These are phyloP conservation scores for Lentinula detonsa DNA, from an alignment of 768 basidiomycete species.

Conservation along the genomic window DNA sequence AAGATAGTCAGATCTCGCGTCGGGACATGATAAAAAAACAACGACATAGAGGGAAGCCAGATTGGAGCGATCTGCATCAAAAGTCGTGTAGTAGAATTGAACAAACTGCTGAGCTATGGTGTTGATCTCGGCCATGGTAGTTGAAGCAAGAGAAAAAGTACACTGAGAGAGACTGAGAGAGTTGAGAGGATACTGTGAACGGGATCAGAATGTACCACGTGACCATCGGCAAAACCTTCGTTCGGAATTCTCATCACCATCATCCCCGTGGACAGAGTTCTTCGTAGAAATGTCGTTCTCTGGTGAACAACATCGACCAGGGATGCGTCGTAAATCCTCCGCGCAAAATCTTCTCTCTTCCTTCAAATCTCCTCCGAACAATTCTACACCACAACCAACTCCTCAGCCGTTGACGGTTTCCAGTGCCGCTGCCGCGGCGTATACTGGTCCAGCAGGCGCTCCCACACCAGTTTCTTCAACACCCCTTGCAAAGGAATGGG, in stretches of 20 bases:
- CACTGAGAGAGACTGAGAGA: no score
- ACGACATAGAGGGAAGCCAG: slow-evolving; percentile 76
- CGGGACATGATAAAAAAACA: slow-evolving; percentile 16
- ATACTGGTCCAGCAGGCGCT: slow-evolving; percentile 27
- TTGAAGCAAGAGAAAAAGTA: slow-evolving; percentile 12
- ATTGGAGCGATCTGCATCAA: slow-evolving; percentile 54
- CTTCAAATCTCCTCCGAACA: slow-evolving; percentile 45
- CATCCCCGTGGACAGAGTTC: neutral
- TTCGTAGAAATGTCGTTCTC: neutral
- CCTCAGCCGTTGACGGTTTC: slow-evolving; percentile 24
- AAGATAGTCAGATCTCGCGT: slow-evolving; percentile 21
- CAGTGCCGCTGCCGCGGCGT: slow-evolving; percentile 30
- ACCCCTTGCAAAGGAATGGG: slow-evolving; percentile 56
- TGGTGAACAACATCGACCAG: slow-evolving; percentile 35
- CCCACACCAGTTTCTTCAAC: slow-evolving; percentile 37
- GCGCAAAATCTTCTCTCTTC: slow-evolving; percentile 78
- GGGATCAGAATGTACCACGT: neutral
- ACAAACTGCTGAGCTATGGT: slow-evolving; percentile 73
- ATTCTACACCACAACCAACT: slow-evolving; percentile 26
- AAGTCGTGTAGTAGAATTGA: slow-evolving; percentile 77
- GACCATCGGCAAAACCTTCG: neutral
- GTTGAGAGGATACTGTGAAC: slow-evolving; percentile 7
- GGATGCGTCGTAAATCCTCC: slow-evolving; percentile 81
- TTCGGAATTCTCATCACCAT: neutral
- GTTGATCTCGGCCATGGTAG: slow-evolving; percentile 65